Evolutionary conservation across 2,329 filamentous ascomycete species (phyloP), one percentile per base, ranked within the genome.

Genomic region (Neophaeococcomyces aloes): DNA sequence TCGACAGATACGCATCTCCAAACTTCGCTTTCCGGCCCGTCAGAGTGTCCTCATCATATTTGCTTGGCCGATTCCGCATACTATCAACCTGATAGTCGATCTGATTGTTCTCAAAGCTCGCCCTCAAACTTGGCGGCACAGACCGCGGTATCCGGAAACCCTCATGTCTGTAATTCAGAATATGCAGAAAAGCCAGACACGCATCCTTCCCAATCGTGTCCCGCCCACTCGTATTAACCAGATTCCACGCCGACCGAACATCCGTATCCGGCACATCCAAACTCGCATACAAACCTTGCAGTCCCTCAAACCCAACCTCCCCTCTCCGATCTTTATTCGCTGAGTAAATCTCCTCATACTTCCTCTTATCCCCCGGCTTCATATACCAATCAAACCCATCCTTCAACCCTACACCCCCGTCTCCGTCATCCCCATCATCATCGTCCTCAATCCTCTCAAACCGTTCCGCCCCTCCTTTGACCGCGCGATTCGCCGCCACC

Each of bases 351-450:
- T 89, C 86, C 65, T 95, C 87, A 68, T 98, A 98, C 65, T 95
- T 96, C 52, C 78, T 61, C 67, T 93, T 93, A 67, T 98, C 88
- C 23, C 71, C 66, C 0, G 91, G 91, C 48, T 79, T 87, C 86
- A 98, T 98, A 69, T 98, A 98, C 91, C 91, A 98, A 63, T 98
- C 91, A 64, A 98, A 98, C 10, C 89, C 89, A 64, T 95, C 87
- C 62, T 94, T 94, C 50, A 98, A 71, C 1, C 87, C n/a, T n/a
- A n/a, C n/a, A n/a, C n/a, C n/a, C n/a, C n/a, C n/a, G n/a, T n/a
- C n/a, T n/a, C n/a, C n/a, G n/a, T n/a, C 87, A 1, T 79, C 78
- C 3, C 81, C 79, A 55, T 94, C 88, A 52, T 81, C 78, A 55
- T 87, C 83, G 46, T 70, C 67, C 43, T 87, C 83, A 47, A 94